Base-by-base conservation (phyloP, 768 basidiomycete genomes). In the Tulasnella sp. region DNA sequence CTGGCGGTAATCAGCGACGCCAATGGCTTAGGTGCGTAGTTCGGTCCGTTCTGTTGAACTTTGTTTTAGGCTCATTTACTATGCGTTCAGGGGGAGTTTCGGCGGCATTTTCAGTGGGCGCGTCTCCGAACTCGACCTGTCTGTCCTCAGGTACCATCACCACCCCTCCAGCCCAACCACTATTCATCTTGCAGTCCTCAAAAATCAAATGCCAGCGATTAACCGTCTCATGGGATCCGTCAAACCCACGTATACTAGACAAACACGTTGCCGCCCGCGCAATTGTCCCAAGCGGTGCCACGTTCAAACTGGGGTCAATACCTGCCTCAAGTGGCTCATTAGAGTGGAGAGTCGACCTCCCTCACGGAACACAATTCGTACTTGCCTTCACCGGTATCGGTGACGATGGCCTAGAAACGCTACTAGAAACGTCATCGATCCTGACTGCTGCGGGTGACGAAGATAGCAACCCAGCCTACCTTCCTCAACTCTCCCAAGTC, bases 211-310 rank as follows among this genome's bases (percentile, higher is more conserved):
- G 72, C 72, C 37, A 73, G 16, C 72, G 31, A 20, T 16, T 73
- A 37, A 73, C 72, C 31, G 37, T 73, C 72, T 37, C 72, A 37
- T 73, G 72, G 72, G 24, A 73, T 44, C 37, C 37, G 6, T 73
- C 42, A 37, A 44, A 73, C 24, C 72, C 31, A 6, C 72, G 72
- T 37, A 37, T n/a, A 34, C 1, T 18, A n/a, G 9, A 31, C 11
- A 37, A n/a, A n/a, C 24, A 24, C 54, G 31, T 73, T 9, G 6
- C 24, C 4, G 42, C 37, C 31, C 31, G 28, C 34, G 72, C 31
- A 14, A 6, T 73, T 44, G 42, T 73, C 72, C 72, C 72, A 73
- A 28, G 72, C 34, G 18, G 31, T 34, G 34, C 72, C 37, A 37
- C 72, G 37, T 37, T 73, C n/a, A 44, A 37, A 7, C 42, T 73